Conservation (phyloP, 2,329 filamentous ascomycete genomes). For the Coniochaeta prunicola region DNA sequence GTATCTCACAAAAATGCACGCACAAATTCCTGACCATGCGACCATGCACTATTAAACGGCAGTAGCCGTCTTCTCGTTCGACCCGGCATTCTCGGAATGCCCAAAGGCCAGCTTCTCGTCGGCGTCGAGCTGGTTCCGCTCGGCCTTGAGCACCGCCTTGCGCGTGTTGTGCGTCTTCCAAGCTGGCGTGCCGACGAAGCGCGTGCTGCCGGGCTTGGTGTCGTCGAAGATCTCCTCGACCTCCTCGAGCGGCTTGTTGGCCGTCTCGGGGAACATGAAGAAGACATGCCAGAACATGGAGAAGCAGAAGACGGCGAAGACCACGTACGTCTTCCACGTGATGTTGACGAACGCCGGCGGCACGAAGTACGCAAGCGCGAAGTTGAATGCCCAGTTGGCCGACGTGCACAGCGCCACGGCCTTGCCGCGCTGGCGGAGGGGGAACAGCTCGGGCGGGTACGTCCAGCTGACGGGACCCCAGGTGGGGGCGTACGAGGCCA, state of each 20-base stretch:
- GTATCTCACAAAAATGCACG: not conserved
- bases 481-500: conserved; percentile 41
- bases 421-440: conserved; percentile 30
- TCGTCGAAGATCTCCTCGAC: conserved; percentile 26
- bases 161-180: conserved; percentile 34
- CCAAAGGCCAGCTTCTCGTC: conserved; percentile 24
- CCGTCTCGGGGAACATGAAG: conserved; percentile 26
- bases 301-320: conserved; percentile 26
- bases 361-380: conserved; percentile 30
- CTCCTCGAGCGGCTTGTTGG: conserved; percentile 27
- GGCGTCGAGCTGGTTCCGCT: conserved; percentile 25
- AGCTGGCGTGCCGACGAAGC: conserved; percentile 30
- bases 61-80: not conserved
- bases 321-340: conserved; percentile 26
- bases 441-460: conserved; percentile 40
- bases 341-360: conserved; percentile 28
- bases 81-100: conserved; percentile 12
- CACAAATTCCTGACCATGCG: not conserved
- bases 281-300: conserved; percentile 25
- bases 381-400: conserved; percentile 32
- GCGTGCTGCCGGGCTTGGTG: conserved; percentile 25
- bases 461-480: conserved; percentile 37
- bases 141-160: conserved; percentile 19
- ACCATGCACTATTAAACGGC: not conserved
- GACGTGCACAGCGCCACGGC: conserved; percentile 25